Evolutionary conservation across 2,329 filamentous ascomycete species (phyloP).

Genomic region (Aspergillus ustus): DNA sequence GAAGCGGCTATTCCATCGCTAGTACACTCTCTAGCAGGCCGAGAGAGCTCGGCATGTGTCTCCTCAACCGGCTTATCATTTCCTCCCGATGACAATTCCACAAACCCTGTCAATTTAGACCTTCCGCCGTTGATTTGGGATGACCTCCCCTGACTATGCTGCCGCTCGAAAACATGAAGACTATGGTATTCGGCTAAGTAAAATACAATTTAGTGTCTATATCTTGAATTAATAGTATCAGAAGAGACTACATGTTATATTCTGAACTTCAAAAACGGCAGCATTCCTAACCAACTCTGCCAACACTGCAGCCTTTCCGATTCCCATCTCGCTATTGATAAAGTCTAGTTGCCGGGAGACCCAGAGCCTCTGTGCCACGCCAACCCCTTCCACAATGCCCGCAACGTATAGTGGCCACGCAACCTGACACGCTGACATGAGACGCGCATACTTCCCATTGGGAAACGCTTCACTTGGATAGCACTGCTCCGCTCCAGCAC

Average conservation of each 20-base stretch:
- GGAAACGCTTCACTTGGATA: slow-evolving; percentile 12
- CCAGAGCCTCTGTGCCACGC: slow-evolving; percentile 9
- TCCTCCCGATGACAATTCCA: slow-evolving; percentile 37
- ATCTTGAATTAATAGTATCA: not conserved
- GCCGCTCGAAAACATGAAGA: not conserved
- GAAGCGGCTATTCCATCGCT: slow-evolving; percentile 40
- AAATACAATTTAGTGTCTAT: not conserved
- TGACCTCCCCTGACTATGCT: slow-evolving; percentile 32
- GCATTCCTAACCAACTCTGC: slow-evolving; percentile 5
- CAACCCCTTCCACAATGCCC: slow-evolving; percentile 11
- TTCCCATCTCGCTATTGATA: slow-evolving; percentile 8
- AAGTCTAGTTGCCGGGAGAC: slow-evolving; percentile 9
- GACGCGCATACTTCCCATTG: slow-evolving; percentile 6
- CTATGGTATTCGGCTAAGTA: not conserved
- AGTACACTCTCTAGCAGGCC: slow-evolving; percentile 34
- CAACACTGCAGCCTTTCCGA: slow-evolving; percentile 9
- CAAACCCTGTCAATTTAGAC: slow-evolving; percentile 24
- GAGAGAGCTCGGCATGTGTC: slow-evolving; percentile 28
- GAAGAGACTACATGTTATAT: not conserved
- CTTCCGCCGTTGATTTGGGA: slow-evolving; percentile 48
- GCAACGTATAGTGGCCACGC: slow-evolving; percentile 11
- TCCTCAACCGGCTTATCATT: slow-evolving; percentile 33
- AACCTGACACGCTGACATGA: slow-evolving; percentile 1
- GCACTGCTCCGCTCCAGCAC: not conserved
- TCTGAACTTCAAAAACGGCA: slow-evolving; percentile 1